Evolutionary conservation across 2,329 filamentous ascomycete genomes (phyloP), one percentile per base, ranked within the genome.

Genomic region (Botrytis pseudocinerea): DNA sequence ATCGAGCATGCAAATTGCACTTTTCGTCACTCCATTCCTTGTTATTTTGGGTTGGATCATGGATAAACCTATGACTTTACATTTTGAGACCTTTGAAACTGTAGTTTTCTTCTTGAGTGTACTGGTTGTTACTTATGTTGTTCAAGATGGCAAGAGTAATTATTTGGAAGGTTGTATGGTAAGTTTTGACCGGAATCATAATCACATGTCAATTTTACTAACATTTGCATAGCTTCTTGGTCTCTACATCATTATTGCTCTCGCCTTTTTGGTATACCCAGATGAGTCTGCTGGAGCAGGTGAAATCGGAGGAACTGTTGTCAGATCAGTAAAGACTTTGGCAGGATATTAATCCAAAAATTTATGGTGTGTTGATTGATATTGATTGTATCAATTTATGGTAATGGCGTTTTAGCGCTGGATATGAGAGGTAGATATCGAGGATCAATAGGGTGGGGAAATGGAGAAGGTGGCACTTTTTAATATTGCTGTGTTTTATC

Each of bases 111-210:
- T 92, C 71, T 85, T 94, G 70, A 92, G 91, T 16, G 91, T 92
- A 2, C 82, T 94, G 62, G 91, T 94, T 42, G 92, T 94, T 57
- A 93, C 89, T 73, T 94, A 89, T 82, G 92, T 88, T 3, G 91
- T 95, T 69, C 91, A 93, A 80, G 93, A 95, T 79, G 93, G 93
- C 79, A 93, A 92, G 82, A 93, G 90, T n/a, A 95, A 95, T 82
- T 95, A 95, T 78, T 88, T 95, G 44, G 93, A 95, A 81, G 93
- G 93, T 65, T 91, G 91, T 62, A 92, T 95, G 88, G 76, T 77
- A 69, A 74, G 76, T 62, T 66, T 51, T 20, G 12, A 38, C n/a
- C 2, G 20, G 38, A 2, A 18, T 40, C 10, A n/a, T 16, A 42
- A 1, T 48, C n/a, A 38, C 22, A n/a, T 48, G 38, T 40, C 8